A percentile compares a stretch with the other conserved stretches of the same genome.
phyloP scores from a whole-genome alignment of 805 yeast genomes.

The Lipomyces sp. region DNA sequence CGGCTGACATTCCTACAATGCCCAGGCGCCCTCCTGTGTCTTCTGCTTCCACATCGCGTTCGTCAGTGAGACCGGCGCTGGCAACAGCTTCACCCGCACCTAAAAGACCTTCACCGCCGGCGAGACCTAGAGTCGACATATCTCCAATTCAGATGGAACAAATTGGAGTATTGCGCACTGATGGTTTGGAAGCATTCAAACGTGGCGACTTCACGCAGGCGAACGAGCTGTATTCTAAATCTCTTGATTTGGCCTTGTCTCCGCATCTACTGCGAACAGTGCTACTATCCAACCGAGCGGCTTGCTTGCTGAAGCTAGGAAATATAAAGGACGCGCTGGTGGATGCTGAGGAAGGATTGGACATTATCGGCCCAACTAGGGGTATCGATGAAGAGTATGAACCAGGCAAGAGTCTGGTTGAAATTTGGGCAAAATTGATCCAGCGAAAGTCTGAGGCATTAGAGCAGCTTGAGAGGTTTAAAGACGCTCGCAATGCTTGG shows the following conservation, averaged over 20 bases:
- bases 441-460: conserved; percentile 79
- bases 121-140: conserved; percentile 40
- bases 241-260: conserved; percentile 62
- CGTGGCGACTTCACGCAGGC: conserved; percentile 85
- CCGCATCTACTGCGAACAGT: conserved; percentile 69
- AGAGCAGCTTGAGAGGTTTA: conserved; percentile 75
- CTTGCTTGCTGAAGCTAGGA: conserved; percentile 70
- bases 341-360: conserved; percentile 56
- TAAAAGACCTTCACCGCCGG: conserved; percentile 6
- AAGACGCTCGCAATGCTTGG: conserved; percentile 67
- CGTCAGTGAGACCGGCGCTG: background rate
- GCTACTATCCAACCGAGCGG: conserved; percentile 75
- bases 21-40: background rate
- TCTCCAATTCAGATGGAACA: conserved; percentile 44
- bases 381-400: conserved; percentile 53
- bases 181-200: conserved; percentile 67
- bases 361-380: conserved; percentile 47
- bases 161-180: conserved; percentile 42
- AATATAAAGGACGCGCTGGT: conserved; percentile 60
- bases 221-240: conserved; percentile 59
- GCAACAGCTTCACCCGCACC: conserved; percentile 10
- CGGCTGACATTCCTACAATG: background rate
- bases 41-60: background rate
- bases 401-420: conserved; percentile 60
- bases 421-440: conserved; percentile 74